Percentiles rank a stretch among this genome's conserved stretches.
Conservation (phyloP, 176 grass and related monocot genomes). For the Rhynchospora tenuis region DNA sequence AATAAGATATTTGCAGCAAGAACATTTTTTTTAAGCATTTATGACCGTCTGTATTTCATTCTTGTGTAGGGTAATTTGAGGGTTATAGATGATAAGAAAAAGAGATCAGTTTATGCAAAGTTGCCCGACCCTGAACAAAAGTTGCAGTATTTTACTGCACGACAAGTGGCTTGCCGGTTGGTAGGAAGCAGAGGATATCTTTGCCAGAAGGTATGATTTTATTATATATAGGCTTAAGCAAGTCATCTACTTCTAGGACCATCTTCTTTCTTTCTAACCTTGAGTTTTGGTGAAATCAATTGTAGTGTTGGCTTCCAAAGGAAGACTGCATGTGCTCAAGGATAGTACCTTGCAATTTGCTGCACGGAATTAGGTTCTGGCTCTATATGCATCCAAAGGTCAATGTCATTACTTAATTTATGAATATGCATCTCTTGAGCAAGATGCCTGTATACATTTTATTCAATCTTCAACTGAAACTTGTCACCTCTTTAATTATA, state of each 20-base stretch:
- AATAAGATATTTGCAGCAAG: neutral
- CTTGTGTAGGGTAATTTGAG: slow-evolving; percentile 67
- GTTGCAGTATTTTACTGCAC: slow-evolving; percentile 75
- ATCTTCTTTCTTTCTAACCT: neutral
- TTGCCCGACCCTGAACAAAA: slow-evolving; percentile 69
- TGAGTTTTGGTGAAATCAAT: slow-evolving; percentile 17
- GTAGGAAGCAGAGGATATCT: slow-evolving; percentile 69
- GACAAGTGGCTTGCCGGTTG: slow-evolving; percentile 88
- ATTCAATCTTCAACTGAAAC: neutral
- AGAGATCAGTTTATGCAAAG: slow-evolving; percentile 56
- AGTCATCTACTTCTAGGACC: neutral
- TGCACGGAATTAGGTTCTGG: slow-evolving; percentile 75
- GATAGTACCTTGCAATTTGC: slow-evolving; percentile 39
- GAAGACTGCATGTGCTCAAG: slow-evolving; percentile 90
- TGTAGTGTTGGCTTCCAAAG: slow-evolving; percentile 84
- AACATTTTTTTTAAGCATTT: neutral
- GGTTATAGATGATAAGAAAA: slow-evolving; percentile 70
- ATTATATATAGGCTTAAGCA: slow-evolving; percentile 9
- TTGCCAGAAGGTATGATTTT: slow-evolving; percentile 62
- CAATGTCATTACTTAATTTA: slow-evolving; percentile 8
- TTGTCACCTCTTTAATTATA: neutral
- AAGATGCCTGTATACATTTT: neutral
- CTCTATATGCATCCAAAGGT: slow-evolving; percentile 98
- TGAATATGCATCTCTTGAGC: neutral
- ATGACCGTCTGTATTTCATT: neutral